Base-by-base conservation (phyloP, 1,284 basidiomycete species). In the Testicularia cyperi region DNA sequence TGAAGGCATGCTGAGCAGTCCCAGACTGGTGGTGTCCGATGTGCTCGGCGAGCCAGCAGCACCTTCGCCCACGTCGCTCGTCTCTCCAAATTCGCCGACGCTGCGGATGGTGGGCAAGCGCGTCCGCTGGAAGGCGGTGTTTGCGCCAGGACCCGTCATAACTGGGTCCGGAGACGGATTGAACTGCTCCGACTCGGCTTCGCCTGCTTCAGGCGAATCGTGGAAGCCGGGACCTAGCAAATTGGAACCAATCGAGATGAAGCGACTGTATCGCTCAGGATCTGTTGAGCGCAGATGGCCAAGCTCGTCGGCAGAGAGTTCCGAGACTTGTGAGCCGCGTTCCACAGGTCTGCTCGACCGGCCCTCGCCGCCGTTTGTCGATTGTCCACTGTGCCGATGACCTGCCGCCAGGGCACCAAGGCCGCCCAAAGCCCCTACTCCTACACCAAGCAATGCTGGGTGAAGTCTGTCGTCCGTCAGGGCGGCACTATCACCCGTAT, bases 1-100 rank as follows among this genome's bases (percentile, higher is more conserved):
- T 44, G 1, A 24, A 31, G 3, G 31, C 45, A 16, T 37, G 38
- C 19, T 18, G 19, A 16, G 18, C 14, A 8, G 30, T 31, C 18
- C 30, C 30, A n/a, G n/a, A n/a, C n/a, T n/a, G n/a, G n/a, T n/a
- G n/a, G n/a, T n/a, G n/a, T n/a, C n/a, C n/a, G n/a, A n/a, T n/a
- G n/a, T n/a, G n/a, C n/a, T n/a, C n/a, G n/a, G n/a, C 14, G 14
- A 7, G 18, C 14, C 14, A 9, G 32, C 18, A 36, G 33, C 23
- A 16, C n/a, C 22, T 7, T 31, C 30, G 9, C 30, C 30, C 8
- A 8, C 29, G 14, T 54, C 47, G 46, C 46, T 45, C 30, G 39
- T 42, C 37, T 68, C 66, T 18, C 66, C 64, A 16, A 69, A 62
- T 33, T 69, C 66, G 29, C 65, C 48, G 7, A 69, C 66, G 26